Base-by-base conservation (phyloP, 176 grass and related monocot genomes). In the Musa schizocarpa region DNA sequence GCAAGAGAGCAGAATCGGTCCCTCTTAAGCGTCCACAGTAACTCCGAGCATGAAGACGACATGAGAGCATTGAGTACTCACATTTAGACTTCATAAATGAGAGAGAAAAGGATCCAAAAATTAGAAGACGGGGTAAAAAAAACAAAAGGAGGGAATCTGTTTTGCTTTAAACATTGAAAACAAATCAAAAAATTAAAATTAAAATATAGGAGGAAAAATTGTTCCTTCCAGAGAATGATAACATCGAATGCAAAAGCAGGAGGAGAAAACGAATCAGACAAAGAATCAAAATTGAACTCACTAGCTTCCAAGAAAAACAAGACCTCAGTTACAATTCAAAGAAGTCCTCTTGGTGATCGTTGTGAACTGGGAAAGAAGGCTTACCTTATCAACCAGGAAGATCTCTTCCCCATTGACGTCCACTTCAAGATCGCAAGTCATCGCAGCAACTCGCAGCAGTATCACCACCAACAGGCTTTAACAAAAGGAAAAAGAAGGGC, bases 321-420 rank as follows among this genome's bases (percentile, higher is more conserved):
- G 34, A 43, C 34, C 34, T 43, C 34, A 5, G 34, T 43, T 43
- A 43, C 34, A 43, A 43, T 43, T 43, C 34, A 5, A 43, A 43
- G 34, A 43, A 43, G 4, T 43, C 34, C 34, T 43, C 34, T 43
- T 43, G 34, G 34, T 43, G 34, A 24, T 56, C 52, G 13, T 14
- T n/a, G 8, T 9, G 9, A 23, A 52, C 17, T 13, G 51, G 52
- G 19, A 29, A 69, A 69, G 17, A 13, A 26, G 16, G n/a, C 22
- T 11, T 54, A 94, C 96, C 88, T 92, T 89, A 61, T 93, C 85
- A 9, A 94, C 78, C 51, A 94, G 77, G 90, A 94, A 99, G 76
- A 88, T 77, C 85, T 80, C 91, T 78, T 92, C 81, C 53, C 81
- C 96, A 82, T 95, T 88, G 65, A 99, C 85, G 77, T 99, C 88